These are phyloP conservation scores for Mycena sanguinolenta DNA, from an alignment of 768 basidiomycete species.

Conservation along the genomic window DNA sequence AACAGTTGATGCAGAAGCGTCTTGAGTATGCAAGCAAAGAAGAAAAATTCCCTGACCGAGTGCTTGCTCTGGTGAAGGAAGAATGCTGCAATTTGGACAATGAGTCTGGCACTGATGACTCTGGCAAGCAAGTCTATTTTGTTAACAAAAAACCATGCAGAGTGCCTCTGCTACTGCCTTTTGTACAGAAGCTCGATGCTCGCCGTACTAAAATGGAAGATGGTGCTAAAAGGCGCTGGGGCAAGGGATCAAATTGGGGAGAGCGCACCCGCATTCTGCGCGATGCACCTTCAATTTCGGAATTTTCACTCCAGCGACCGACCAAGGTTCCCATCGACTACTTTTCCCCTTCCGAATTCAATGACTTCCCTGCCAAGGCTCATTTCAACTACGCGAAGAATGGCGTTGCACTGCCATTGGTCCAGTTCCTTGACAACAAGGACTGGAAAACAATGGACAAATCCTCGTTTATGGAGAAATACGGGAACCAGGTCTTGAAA, in stretches of 20 bases:
- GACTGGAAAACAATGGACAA: slow-evolving; percentile 39
- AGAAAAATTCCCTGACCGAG: slow-evolving; percentile 6
- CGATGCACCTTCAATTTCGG: too few relatives aligned
- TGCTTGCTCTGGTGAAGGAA: background rate
- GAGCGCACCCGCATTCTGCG: too few relatives aligned
- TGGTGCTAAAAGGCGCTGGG: too few relatives aligned
- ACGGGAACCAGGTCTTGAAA: slow-evolving; percentile 39
- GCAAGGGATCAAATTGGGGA: too few relatives aligned
- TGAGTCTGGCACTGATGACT: background rate
- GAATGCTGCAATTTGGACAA: slow-evolving; percentile 13
- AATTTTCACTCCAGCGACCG: too few relatives aligned
- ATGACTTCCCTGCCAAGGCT: slow-evolving; percentile 33
- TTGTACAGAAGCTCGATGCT: background rate
- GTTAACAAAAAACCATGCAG: background rate
- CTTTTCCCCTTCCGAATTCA: slow-evolving; percentile 8
- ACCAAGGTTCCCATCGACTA: too few relatives aligned
- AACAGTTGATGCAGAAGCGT: background rate
- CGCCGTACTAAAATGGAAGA: background rate
- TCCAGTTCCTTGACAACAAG: slow-evolving; percentile 10
- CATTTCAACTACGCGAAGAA: slow-evolving; percentile 30
- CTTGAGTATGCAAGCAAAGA: background rate
- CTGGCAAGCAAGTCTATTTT: background rate
- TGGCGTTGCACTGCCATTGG: slow-evolving; percentile 35
- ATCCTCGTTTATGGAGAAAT: slow-evolving; percentile 39
- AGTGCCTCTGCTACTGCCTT: background rate